phyloP scores from a whole-genome alignment of 2,329 filamentous ascomycete species.

The Ambrosiella xylebori region DNA sequence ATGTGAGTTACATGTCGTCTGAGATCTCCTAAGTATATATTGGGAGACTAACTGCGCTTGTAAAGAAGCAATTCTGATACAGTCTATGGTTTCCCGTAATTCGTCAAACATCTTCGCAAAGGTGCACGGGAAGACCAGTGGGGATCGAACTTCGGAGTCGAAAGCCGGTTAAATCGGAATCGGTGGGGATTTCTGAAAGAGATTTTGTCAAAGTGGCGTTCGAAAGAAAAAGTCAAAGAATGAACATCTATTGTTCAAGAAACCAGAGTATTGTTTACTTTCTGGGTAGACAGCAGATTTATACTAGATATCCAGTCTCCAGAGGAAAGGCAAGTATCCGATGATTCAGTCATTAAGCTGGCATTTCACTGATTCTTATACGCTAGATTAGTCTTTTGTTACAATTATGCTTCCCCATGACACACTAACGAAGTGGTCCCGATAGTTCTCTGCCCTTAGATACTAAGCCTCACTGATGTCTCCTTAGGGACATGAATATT shows the following conservation, averaged over 20 bases:
- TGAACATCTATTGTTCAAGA: not conserved
- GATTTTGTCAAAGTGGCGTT: not conserved
- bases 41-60: conserved; percentile 27
- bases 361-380: too few relatives aligned
- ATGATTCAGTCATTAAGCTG: too few relatives aligned
- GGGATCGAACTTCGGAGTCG: not conserved
- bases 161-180: not conserved
- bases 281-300: not conserved
- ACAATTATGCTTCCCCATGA: too few relatives aligned
- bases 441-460: too few relatives aligned
- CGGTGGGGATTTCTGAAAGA: not conserved
- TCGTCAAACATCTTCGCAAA: conserved; percentile 23
- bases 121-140: not conserved
- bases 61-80: conserved; percentile 31
- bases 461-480: too few relatives aligned
- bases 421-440: too few relatives aligned
- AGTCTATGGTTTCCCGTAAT: conserved; percentile 26
- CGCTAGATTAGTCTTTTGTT: too few relatives aligned
- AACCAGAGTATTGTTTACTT: not conserved
- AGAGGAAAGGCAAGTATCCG: too few relatives aligned
- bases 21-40: not conserved
- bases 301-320: not conserved
- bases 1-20: not conserved
- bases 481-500: too few relatives aligned
- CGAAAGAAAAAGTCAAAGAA: not conserved